Conservation (phyloP, 176 grass and related monocot genomes). For the Paspalum vaginatum region DNA sequence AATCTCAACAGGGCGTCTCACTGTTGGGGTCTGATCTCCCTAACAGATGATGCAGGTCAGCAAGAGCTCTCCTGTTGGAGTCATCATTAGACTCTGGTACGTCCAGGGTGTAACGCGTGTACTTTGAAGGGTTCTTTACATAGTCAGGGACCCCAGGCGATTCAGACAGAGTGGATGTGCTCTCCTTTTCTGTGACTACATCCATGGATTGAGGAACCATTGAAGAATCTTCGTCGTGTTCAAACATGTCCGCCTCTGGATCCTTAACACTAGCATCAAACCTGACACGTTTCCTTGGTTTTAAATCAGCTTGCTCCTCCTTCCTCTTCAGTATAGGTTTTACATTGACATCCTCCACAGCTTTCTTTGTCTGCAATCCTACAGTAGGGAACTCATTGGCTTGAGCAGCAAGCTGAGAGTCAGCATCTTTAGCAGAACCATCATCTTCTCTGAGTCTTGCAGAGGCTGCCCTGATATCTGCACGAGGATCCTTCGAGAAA, state of each 20-base stretch:
- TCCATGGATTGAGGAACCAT: conserved; percentile 57
- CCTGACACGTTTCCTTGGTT: conserved; percentile 89
- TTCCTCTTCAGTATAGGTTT: conserved; percentile 98
- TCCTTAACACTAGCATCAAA: conserved; percentile 73
- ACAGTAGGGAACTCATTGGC: conserved; percentile 20
- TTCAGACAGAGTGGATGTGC: conserved; percentile 12
- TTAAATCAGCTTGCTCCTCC: conserved; percentile 54
- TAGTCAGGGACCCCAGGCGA: conserved; percentile 69
- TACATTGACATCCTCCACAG: conserved; percentile 51
- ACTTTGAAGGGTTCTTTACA: conserved; percentile 88
- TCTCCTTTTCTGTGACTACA: conserved; percentile 35
- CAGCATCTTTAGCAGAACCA: conserved; percentile 35
- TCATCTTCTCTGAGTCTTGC: conserved; percentile 76
- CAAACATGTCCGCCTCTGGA: conserved; percentile 38
- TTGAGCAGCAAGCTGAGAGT: background rate
- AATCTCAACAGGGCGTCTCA: conserved; percentile 58
- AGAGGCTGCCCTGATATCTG: conserved; percentile 62
- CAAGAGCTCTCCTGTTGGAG: conserved; percentile 74
- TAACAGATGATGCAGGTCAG: conserved; percentile 63
- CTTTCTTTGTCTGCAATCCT: conserved; percentile 34
- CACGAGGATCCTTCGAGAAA: conserved; percentile 67
- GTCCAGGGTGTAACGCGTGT: conserved; percentile 80
- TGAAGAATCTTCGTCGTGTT: conserved; percentile 56
- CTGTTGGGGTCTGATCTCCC: conserved; percentile 54
- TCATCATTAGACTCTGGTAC: conserved; percentile 49